Conservation (phyloP, 345 rosid species). For the Rhodamnia argentea region DNA sequence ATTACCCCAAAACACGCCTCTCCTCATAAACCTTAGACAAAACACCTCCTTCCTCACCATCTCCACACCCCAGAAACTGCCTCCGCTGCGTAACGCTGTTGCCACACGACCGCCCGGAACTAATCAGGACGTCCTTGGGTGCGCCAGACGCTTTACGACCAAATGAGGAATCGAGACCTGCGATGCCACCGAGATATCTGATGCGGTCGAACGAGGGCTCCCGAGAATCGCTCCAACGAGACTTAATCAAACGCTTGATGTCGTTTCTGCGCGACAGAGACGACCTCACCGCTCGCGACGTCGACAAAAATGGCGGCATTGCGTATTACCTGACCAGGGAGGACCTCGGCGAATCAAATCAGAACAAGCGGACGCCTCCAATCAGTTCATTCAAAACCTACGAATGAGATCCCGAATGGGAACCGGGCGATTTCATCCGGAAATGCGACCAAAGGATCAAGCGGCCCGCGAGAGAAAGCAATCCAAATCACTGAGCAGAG, state of each 20-base stretch:
- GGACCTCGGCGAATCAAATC: neutral
- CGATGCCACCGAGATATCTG: slow-evolving; percentile 29
- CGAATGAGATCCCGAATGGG: neutral
- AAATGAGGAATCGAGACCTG: slow-evolving; percentile 20
- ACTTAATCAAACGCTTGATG: slow-evolving; percentile 11
- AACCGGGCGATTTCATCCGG: neutral
- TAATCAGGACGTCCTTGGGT: slow-evolving; percentile 6
- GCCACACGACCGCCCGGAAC: slow-evolving; percentile 3
- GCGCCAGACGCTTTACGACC: slow-evolving; percentile 3
- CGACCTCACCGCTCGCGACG: slow-evolving; percentile 32
- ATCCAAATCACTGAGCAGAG: neutral
- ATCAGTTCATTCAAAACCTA: neutral
- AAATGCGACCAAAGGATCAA: neutral
- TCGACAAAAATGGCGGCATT: slow-evolving; percentile 58
- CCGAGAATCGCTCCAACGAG: slow-evolving; percentile 7
- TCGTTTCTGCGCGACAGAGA: slow-evolving; percentile 25
- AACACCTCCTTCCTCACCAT: slow-evolving; percentile 78
- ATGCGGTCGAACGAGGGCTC: slow-evolving; percentile 12
- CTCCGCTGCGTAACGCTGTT: slow-evolving; percentile 33
- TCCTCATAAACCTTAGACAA: slow-evolving; percentile 84
- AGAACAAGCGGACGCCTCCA: neutral
- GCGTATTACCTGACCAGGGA: neutral
- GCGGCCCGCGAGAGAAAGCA: neutral
- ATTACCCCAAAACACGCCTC: slow-evolving; percentile 77
- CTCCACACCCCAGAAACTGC: slow-evolving; percentile 85